Percentiles rank a stretch among this genome's conserved stretches.
These are phyloP conservation scores for Diversispora epigaea DNA, from an alignment of 192 early-diverging fungal species.

Conservation along the genomic window DNA sequence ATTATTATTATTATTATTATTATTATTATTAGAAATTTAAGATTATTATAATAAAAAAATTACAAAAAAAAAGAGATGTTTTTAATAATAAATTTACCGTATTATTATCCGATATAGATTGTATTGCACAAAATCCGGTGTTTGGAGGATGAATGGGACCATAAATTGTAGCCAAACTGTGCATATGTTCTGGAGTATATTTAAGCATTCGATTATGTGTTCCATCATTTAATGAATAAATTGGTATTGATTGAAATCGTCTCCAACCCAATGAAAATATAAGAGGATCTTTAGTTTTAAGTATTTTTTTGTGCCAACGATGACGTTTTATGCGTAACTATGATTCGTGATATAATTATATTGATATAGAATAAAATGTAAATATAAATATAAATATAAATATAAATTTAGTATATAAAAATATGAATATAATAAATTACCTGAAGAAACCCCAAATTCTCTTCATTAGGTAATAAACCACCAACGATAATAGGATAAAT, in stretches of 20 bases:
- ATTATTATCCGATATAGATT: constrained; percentile 63
- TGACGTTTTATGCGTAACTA: constrained; percentile 95
- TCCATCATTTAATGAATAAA: constrained; percentile 90
- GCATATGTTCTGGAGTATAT: constrained; percentile 99
- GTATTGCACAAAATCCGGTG: constrained; percentile 94
- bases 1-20: background rate
- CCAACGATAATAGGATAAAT: constrained; percentile 89
- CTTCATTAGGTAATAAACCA: constrained; percentile 84
- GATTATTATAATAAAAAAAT: too few relatives aligned
- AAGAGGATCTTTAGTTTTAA: constrained; percentile 97
- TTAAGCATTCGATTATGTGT: constrained; percentile 97
- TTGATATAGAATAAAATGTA: too few relatives aligned
- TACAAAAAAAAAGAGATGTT: background rate
- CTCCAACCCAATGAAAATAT: constrained; percentile 98
- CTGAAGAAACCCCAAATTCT: constrained; percentile 92
- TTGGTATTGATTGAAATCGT: constrained; percentile 94
- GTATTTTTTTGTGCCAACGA: constrained; percentile 92
- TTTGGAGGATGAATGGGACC: constrained; percentile 96
- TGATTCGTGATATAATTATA: background rate
- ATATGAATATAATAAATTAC: constrained; percentile 27
- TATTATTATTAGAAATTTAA: background rate
- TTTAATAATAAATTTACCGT: constrained; percentile 38
- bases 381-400: background rate
- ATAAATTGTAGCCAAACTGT: constrained; percentile 94
- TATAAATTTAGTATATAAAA: background rate